phyloP scores from a whole-genome alignment of 345 rosid genomes.

The Eucalyptus erythrocorys region DNA sequence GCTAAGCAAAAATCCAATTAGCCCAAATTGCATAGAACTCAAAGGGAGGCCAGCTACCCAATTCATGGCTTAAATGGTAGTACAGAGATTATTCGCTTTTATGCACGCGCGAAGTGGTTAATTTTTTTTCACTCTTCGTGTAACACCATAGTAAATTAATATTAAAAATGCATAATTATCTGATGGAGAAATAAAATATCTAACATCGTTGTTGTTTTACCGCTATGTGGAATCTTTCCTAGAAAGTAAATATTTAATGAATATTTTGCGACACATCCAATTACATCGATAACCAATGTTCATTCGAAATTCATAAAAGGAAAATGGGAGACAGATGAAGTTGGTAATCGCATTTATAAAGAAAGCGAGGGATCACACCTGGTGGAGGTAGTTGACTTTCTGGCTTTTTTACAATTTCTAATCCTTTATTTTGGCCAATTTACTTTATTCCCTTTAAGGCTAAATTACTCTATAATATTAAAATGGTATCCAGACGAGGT shows the following conservation, averaged over 20 bases:
- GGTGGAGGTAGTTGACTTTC: background rate
- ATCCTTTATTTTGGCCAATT: background rate
- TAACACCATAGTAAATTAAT: background rate
- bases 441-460: background rate
- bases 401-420: background rate
- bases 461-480: background rate
- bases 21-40: background rate
- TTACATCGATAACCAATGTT: background rate
- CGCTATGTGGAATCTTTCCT: background rate
- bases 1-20: background rate
- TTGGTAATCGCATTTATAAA: too few species aligned
- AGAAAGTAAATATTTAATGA: background rate
- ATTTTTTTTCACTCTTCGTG: background rate
- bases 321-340: too few species aligned
- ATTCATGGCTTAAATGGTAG: background rate
- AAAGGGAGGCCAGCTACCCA: background rate
- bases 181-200: background rate
- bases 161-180: background rate
- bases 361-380: background rate
- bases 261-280: background rate
- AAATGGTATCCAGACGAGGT: background rate
- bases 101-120: background rate
- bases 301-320: background rate
- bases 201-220: background rate
- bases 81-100: background rate